phyloP scores from a whole-genome alignment of 2,329 filamentous ascomycete species.

The Sporothrix brunneoviolacea region DNA sequence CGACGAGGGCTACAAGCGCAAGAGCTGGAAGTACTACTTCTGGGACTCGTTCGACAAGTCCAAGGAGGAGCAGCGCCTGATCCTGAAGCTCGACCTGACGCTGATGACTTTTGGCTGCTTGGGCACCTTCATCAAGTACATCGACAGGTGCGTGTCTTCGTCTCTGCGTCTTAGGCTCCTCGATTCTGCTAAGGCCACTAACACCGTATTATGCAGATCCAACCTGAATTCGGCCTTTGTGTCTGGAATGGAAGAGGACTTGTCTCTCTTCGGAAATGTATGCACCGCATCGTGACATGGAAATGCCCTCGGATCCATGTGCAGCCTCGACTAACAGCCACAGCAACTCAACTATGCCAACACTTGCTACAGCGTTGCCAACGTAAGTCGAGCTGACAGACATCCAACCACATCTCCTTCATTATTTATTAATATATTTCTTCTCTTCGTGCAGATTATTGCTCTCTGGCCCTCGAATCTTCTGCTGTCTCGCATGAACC shows the following conservation, averaged over 20 bases:
- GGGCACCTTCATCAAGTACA: conserved; percentile 13
- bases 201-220: too few relatives aligned
- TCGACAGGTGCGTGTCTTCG: conserved; percentile 7
- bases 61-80: conserved; percentile 1
- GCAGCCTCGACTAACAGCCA: too few relatives aligned
- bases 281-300: background rate
- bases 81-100: conserved; percentile 7
- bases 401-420: too few relatives aligned
- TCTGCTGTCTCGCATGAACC: conserved; percentile 8
- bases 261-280: conserved; percentile 16
- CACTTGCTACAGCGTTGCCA: conserved; percentile 8
- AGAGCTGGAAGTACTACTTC: conserved; percentile 13
- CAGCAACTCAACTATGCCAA: conserved; percentile 17
- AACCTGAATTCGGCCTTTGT: conserved; percentile 15
- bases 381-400: background rate
- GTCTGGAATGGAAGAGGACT: conserved; percentile 16
- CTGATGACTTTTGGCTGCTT: conserved; percentile 12
- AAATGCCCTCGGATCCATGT: background rate
- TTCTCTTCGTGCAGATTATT: conserved; percentile 8
- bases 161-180: too few relatives aligned
- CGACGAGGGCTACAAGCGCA: background rate
- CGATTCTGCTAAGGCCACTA: too few relatives aligned
- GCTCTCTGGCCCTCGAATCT: conserved; percentile 13
- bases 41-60: conserved; percentile 14
- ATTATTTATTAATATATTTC: background rate